These are phyloP conservation scores for Aspergillus phoenicis DNA, from an alignment of 2,329 filamentous ascomycete species.

Conservation along the genomic window DNA sequence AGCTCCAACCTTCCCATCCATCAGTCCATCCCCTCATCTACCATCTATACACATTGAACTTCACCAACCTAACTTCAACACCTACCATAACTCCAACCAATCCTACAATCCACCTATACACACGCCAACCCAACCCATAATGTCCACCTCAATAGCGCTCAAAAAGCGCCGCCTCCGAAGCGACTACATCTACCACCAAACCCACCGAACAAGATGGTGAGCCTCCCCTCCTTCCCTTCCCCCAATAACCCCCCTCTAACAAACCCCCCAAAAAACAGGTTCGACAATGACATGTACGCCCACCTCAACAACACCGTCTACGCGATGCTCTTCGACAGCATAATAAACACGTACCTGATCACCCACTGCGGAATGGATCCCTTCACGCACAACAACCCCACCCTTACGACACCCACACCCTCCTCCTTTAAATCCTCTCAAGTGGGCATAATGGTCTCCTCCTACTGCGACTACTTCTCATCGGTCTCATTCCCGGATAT, in stretches of 20 bases:
- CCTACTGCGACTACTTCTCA: slow-evolving; percentile 82
- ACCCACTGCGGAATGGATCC: slow-evolving; percentile 74
- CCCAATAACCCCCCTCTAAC: background rate
- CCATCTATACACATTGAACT: too few species aligned
- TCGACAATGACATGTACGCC: slow-evolving; percentile 92
- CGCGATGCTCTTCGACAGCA: slow-evolving; percentile 83
- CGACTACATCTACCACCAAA: slow-evolving; percentile 77
- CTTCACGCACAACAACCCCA: slow-evolving; percentile 49
- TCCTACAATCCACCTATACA: background rate
- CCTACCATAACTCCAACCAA: too few species aligned
- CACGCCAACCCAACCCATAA: background rate
- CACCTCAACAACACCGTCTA: slow-evolving; percentile 93
- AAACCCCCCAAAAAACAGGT: slow-evolving; percentile 54
- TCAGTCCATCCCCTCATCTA: too few species aligned
- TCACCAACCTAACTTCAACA: background rate
- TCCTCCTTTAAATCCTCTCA: slow-evolving; percentile 46
- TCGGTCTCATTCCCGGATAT: slow-evolving; percentile 80
- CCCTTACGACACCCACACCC: background rate
- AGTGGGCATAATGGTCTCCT: slow-evolving; percentile 82
- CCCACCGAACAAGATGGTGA: slow-evolving; percentile 86
- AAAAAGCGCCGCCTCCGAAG: slow-evolving; percentile 63
- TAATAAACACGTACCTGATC: slow-evolving; percentile 87
- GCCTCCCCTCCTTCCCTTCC: slow-evolving; percentile 15
- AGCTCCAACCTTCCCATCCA: too few species aligned
- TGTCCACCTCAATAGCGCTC: slow-evolving; percentile 43